phyloP scores from a whole-genome alignment of 257 asterid species.

The Cinchona pubescens region DNA sequence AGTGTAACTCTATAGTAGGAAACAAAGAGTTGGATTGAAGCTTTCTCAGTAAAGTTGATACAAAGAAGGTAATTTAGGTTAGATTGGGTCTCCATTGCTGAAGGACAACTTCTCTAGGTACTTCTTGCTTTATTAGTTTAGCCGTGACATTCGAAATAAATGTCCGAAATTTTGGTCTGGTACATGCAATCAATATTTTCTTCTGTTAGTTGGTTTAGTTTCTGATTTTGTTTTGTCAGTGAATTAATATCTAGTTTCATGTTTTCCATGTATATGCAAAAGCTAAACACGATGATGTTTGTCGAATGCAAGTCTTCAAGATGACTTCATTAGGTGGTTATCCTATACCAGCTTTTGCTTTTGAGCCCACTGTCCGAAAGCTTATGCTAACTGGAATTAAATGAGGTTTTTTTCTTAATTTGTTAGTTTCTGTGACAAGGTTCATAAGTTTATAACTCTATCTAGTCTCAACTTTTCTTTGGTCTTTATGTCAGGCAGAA shows the following conservation, averaged over 20 bases:
- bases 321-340: not conserved
- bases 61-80: not conserved
- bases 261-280: not conserved
- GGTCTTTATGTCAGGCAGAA: too few relatives aligned
- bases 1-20: not conserved
- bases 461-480: not conserved
- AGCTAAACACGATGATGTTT: not conserved
- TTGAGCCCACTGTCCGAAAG: not conserved
- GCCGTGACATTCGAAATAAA: not conserved
- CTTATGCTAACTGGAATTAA: too few relatives aligned
- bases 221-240: not conserved
- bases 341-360: not conserved
- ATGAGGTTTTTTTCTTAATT: not conserved
- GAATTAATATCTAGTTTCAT: not conserved
- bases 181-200: not conserved
- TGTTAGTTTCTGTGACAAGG: not conserved
- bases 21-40: not conserved
- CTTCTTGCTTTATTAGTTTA: not conserved
- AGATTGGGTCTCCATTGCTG: not conserved
- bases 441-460: not conserved
- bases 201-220: not conserved
- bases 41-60: constrained; percentile 1
- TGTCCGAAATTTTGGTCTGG: not conserved
- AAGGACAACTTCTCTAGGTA: not conserved
- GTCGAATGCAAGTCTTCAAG: not conserved